phyloP scores from a whole-genome alignment of 352 stramenopile genomes.

The Phytophthora meadii region DNA sequence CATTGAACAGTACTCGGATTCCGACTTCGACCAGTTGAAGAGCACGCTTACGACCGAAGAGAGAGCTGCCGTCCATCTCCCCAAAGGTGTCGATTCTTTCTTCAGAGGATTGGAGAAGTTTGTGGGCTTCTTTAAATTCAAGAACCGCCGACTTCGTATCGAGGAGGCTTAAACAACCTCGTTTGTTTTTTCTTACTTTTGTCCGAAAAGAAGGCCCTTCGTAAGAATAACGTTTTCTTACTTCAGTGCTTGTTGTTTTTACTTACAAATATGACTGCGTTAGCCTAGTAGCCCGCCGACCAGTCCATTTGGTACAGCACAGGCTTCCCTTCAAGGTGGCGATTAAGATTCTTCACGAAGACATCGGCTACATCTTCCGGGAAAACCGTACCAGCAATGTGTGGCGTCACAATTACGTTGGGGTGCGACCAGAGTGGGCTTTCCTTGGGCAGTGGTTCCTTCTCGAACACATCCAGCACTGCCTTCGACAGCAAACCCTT shows the following conservation, averaged over 20 bases:
- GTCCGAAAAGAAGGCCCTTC: too few relatives aligned
- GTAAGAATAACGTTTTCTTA: too few relatives aligned
- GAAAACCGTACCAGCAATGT: conserved; percentile 82
- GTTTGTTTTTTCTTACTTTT: too few relatives aligned
- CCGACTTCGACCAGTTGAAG: conserved; percentile 9
- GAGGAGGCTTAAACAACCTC: background rate
- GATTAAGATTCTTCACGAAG: conserved; percentile 67
- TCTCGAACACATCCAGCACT: conserved; percentile 66
- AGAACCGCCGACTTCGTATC: background rate
- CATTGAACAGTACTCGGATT: conserved; percentile 2
- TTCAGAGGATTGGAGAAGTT: conserved; percentile 3
- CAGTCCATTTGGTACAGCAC: conserved; percentile 60
- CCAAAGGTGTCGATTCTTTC: background rate
- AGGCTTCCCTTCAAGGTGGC: conserved; percentile 37
- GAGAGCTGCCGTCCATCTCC: background rate
- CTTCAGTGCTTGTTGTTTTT: background rate
- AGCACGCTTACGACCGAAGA: background rate
- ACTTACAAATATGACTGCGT: background rate
- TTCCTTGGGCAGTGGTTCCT: conserved; percentile 48
- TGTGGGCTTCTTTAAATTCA: background rate
- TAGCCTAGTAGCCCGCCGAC: conserved; percentile 51
- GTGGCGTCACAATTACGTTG: conserved; percentile 79
- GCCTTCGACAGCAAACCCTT: conserved; percentile 61
- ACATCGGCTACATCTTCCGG: conserved; percentile 78
- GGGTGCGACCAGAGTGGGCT: conserved; percentile 73